phyloP scores from a whole-genome alignment of 2,329 filamentous ascomycete species.

The Colletotrichum sp. region DNA sequence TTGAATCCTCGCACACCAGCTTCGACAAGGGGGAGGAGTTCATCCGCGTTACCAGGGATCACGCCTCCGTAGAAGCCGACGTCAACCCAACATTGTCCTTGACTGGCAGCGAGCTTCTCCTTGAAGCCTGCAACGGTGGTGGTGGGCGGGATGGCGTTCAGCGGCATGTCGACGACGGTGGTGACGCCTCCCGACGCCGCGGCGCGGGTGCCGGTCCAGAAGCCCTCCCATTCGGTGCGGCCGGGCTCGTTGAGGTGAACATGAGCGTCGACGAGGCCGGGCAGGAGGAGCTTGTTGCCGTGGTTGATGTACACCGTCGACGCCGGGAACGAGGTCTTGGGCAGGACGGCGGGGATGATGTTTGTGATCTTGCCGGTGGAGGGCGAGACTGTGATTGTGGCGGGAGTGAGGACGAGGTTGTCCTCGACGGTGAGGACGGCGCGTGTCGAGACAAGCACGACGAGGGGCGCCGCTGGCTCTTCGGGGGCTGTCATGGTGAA shows the following conservation, averaged over 20 bases:
- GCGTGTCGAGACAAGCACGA: conserved; percentile 83
- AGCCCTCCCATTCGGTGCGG: conserved; percentile 97
- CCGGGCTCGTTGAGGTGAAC: conserved; percentile 98
- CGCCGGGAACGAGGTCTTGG: conserved; percentile 73
- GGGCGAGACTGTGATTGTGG: conserved; percentile 81
- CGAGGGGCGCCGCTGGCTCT: conserved; percentile 49
- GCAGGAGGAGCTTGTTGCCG: conserved; percentile 83
- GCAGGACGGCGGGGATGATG: conserved; percentile 76
- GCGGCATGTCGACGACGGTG: conserved; percentile 95
- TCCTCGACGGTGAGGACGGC: conserved; percentile 78
- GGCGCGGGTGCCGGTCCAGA: conserved; percentile 91
- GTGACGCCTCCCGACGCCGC: conserved; percentile 96
- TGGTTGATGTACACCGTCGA: conserved; percentile 81
- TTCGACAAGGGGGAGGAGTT: conserved; percentile 81
- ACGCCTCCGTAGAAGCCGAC: conserved; percentile 98
- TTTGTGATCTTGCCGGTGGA: conserved; percentile 83
- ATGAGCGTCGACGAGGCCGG: conserved; percentile 93
- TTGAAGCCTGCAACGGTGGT: conserved; percentile 84
- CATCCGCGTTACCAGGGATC: conserved; percentile 83
- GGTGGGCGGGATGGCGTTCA: conserved; percentile 96
- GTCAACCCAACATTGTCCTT: conserved; percentile 95
- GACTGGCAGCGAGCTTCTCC: conserved; percentile 84
- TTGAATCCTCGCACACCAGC: conserved; percentile 95
- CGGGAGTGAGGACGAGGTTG: conserved; percentile 71
- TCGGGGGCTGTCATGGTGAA: conserved; percentile 35